phyloP scores from a whole-genome alignment of 371 early-diverging fungal species.

The Mucor ambiguus region DNA sequence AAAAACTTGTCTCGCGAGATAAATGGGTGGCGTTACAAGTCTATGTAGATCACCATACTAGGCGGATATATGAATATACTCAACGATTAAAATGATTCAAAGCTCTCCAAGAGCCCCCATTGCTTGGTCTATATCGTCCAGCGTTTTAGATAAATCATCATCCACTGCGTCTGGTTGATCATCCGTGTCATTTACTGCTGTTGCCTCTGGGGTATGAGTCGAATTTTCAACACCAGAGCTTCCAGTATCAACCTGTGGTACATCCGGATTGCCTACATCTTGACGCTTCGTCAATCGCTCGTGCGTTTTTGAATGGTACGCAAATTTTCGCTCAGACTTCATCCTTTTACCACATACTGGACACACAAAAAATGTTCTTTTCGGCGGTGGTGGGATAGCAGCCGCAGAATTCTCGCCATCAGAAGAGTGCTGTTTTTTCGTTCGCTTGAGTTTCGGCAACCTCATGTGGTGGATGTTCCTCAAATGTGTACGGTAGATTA shows the following conservation, averaged over 20 bases:
- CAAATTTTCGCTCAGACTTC: background rate
- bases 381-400: background rate
- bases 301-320: background rate
- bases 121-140: background rate
- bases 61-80: too few species aligned
- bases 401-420: background rate
- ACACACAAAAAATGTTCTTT: background rate
- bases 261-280: background rate
- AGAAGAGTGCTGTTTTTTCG: background rate
- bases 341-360: background rate
- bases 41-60: too few species aligned
- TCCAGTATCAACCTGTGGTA: background rate
- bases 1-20: too few species aligned
- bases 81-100: too few species aligned
- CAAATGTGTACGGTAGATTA: background rate
- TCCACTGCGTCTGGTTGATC: background rate
- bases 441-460: background rate
- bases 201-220: too few species aligned
- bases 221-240: background rate
- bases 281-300: background rate
- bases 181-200: too few species aligned
- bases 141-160: background rate
- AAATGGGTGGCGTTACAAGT: background rate
- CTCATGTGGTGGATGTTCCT: background rate
- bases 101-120: background rate